phyloP scores from a whole-genome alignment of 345 rosid genomes.

The Bretschneidera sinensis region DNA sequence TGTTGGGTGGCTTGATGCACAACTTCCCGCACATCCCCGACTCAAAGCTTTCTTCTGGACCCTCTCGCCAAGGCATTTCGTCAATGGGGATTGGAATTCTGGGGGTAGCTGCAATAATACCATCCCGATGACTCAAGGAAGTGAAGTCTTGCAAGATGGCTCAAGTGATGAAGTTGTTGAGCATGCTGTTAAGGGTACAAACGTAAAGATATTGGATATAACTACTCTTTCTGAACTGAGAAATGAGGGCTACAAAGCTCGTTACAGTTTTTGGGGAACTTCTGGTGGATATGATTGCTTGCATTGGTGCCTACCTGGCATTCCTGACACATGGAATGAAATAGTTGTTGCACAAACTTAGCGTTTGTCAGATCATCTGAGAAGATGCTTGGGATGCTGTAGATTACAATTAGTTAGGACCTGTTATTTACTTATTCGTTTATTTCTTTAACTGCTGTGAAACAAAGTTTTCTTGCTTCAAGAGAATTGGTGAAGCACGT shows the following conservation, averaged over 20 bases:
- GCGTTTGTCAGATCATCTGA: slow-evolving; percentile 6
- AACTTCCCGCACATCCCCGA: slow-evolving; percentile 47
- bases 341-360: slow-evolving; percentile 54
- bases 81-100: slow-evolving; percentile 70
- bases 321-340: slow-evolving; percentile 85
- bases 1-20: slow-evolving; percentile 55
- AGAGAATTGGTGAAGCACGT: too few species aligned
- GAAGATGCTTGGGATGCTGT: too few species aligned
- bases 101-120: slow-evolving; percentile 78
- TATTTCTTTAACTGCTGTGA: too few species aligned
- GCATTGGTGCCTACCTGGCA: slow-evolving; percentile 95
- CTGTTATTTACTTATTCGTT: too few species aligned
- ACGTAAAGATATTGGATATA: slow-evolving; percentile 60
- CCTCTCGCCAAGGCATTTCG: slow-evolving; percentile 70
- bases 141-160: slow-evolving; percentile 35
- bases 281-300: slow-evolving; percentile 64
- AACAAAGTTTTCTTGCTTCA: too few species aligned
- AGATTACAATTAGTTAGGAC: too few species aligned
- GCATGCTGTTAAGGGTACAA: slow-evolving; percentile 55
- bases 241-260: slow-evolving; percentile 70
- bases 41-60: slow-evolving; percentile 68
- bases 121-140: slow-evolving; percentile 46
- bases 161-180: slow-evolving; percentile 51
- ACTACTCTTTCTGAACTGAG: slow-evolving; percentile 63
- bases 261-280: slow-evolving; percentile 39